phyloP scores from a whole-genome alignment of 306 rosid species.

The Ochetophila trinervis region DNA sequence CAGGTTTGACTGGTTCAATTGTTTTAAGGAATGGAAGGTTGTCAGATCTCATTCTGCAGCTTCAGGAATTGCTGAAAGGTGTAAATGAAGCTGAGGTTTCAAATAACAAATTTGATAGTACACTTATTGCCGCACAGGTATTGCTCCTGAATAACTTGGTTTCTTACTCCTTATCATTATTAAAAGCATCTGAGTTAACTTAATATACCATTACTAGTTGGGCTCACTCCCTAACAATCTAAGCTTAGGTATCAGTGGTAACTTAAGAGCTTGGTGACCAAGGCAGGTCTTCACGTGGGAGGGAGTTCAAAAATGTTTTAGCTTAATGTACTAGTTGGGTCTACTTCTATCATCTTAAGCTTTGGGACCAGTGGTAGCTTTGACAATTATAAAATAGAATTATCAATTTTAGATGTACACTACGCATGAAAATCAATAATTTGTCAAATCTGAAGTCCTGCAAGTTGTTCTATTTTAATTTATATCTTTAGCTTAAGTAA shows the following conservation, averaged over 20 bases:
- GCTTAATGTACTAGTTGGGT: too few relatives aligned
- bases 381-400: too few relatives aligned
- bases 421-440: too few relatives aligned
- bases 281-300: too few relatives aligned
- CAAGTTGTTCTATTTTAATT: not conserved
- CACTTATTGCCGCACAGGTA: slow-evolving; percentile 68
- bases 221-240: too few relatives aligned
- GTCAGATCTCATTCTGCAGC: slow-evolving; percentile 61
- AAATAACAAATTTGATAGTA: slow-evolving; percentile 42
- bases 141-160: not conserved
- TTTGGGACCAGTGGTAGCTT: too few relatives aligned
- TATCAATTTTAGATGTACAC: too few relatives aligned
- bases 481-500: not conserved
- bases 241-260: too few relatives aligned
- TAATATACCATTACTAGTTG: not conserved
- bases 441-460: not conserved
- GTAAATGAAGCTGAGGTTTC: slow-evolving; percentile 56
- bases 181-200: not conserved
- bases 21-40: slow-evolving; percentile 60
- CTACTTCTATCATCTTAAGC: too few relatives aligned
- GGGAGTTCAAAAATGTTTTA: too few relatives aligned
- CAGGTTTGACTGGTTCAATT: slow-evolving; percentile 76
- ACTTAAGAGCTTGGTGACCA: too few relatives aligned
- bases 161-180: not conserved
- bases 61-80: slow-evolving; percentile 60